phyloP scores from a whole-genome alignment of 164 flowering plant genomes.

The Santalum album region DNA sequence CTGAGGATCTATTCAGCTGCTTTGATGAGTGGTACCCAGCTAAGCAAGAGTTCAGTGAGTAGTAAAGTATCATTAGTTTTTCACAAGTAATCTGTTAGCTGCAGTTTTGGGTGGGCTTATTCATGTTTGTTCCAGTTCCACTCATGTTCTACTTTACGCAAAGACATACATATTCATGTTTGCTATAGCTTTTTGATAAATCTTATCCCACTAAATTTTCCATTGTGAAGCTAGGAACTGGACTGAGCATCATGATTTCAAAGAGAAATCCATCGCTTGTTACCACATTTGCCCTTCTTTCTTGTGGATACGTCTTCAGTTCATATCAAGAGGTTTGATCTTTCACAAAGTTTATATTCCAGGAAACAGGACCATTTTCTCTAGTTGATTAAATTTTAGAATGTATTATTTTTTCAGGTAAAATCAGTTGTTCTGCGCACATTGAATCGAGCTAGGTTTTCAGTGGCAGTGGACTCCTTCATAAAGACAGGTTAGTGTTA shows the following conservation, averaged over 20 bases:
- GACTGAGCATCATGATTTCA: slow-evolving; percentile 80
- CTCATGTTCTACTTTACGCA: too few relatives aligned
- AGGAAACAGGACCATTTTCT: neutral
- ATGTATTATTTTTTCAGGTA: slow-evolving; percentile 38
- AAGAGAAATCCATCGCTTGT: slow-evolving; percentile 83
- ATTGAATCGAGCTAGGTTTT: slow-evolving; percentile 82
- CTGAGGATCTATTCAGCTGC: too few relatives aligned
- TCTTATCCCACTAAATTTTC: slow-evolving; percentile 12
- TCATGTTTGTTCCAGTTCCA: neutral
- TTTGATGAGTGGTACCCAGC: too few relatives aligned
- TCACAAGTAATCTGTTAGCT: too few relatives aligned
- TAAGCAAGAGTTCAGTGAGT: too few relatives aligned
- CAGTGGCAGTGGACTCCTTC: slow-evolving; percentile 87
- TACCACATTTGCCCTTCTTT: slow-evolving; percentile 74
- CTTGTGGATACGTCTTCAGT: slow-evolving; percentile 90
- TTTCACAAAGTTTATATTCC: neutral
- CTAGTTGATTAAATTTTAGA: slow-evolving; percentile 2
- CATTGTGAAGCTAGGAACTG: slow-evolving; percentile 82
- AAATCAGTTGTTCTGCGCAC: slow-evolving; percentile 87
- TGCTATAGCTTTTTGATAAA: slow-evolving; percentile 2
- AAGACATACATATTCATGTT: neutral
- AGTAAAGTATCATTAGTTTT: too few relatives aligned
- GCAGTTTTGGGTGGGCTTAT: too few relatives aligned
- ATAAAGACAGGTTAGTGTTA: slow-evolving; percentile 68
- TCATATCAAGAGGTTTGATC: slow-evolving; percentile 81